phyloP scores from a whole-genome alignment of 495 filamentous ascomycete genomes.

The Saxophila tyrrhenica region DNA sequence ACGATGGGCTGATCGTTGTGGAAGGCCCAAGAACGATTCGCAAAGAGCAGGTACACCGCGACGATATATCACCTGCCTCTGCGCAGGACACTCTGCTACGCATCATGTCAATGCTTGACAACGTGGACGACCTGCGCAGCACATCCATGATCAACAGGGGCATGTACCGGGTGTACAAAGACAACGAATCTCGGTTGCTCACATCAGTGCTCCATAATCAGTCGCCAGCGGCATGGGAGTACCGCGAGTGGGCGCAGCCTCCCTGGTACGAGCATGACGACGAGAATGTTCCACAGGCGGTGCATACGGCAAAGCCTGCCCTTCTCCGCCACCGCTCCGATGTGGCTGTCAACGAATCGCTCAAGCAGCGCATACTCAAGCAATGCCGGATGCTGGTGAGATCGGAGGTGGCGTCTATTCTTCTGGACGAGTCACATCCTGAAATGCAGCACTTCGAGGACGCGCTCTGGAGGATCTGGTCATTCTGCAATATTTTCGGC shows the following conservation, averaged over 20 bases:
- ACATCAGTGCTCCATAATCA: conserved; percentile 42
- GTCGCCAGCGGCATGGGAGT: conserved; percentile 56
- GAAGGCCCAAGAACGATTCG: conserved; percentile 1
- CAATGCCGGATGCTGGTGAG: conserved; percentile 50
- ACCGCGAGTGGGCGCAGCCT: conserved; percentile 51
- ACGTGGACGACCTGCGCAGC: conserved; percentile 47
- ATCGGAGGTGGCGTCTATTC: conserved; percentile 44
- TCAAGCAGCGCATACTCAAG: conserved; percentile 49
- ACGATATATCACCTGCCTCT: conserved; percentile 12
- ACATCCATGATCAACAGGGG: conserved; percentile 44
- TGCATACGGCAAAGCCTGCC: conserved; percentile 48
- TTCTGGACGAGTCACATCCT: conserved; percentile 39
- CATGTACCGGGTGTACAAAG: conserved; percentile 52
- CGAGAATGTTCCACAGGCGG: conserved; percentile 39
- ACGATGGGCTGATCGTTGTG: conserved; percentile 14
- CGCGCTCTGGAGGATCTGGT: conserved; percentile 60
- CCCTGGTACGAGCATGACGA: conserved; percentile 22
- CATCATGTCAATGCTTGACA: conserved; percentile 41
- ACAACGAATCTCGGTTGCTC: conserved; percentile 45
- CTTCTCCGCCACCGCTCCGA: conserved; percentile 46
- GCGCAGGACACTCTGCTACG: conserved; percentile 40
- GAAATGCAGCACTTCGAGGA: conserved; percentile 48
- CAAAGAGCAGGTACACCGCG: background rate
- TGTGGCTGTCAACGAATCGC: conserved; percentile 45
- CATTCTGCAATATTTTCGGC: conserved; percentile 58